Evolutionary conservation across 2,329 filamentous ascomycete genomes (phyloP), one percentile per base, ranked within the genome.

Genomic region (Talaromyces sp.): DNA sequence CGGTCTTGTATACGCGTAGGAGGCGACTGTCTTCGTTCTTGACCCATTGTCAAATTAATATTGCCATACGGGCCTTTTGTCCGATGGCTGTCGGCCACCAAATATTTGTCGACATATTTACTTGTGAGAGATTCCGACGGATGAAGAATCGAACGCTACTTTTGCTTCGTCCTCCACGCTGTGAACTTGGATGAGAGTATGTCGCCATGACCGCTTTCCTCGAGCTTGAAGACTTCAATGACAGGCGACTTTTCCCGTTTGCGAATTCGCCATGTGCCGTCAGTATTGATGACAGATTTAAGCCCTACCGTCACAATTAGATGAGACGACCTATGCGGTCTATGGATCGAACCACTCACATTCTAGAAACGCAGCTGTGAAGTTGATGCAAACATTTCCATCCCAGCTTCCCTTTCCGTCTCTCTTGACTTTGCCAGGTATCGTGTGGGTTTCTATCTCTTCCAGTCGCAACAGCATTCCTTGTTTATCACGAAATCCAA

Each of bases 371-470:
- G 78, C 81, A 1, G 85, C 86, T 1, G 91, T 86, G 76, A 97
- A 97, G 67, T 96, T 96, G 70, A 98, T 95, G 71, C 93, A 97
- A 66, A 89, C 84, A 70, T 97, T 93, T 19, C 91, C 93, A 76
- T 98, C 90, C 95, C 95, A 99, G 53, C 84, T 85, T 2, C 81
- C 80, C 31, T 84, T 84, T 0, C 88, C 86, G 10, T 82, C 75
- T 58, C 84, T 82, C 67, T 88, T 86, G 14, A 96, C 90, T 56
- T 84, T 89, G 2, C 84, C 83, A 0, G 95, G 95, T 58, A 99
- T 91, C 31, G 79, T 82, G 52, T 86, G 85, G 1, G 93, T 97
- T 62, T 91, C 85, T 32, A 96, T 84, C 70, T 96, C 90, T 71
- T 96, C 85, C 13, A 96, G 71, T 13, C 84, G 81, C 54, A 82